phyloP scores from a whole-genome alignment of 768 basidiomycete species.

The Solioccasus polychromus region DNA sequence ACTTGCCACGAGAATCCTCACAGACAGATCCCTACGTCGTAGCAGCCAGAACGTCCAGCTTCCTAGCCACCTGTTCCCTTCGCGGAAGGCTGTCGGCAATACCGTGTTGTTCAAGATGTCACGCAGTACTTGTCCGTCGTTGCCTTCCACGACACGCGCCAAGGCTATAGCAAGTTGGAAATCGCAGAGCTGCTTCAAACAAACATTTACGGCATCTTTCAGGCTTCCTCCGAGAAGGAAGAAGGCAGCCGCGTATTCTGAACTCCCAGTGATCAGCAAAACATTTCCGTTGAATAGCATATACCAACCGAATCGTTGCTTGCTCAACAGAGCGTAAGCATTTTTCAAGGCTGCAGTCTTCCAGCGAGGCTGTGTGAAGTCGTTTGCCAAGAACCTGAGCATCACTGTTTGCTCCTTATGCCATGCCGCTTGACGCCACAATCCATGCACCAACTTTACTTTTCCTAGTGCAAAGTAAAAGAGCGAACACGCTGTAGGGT shows the following conservation, averaged over 20 bases:
- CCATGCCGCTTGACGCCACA: constrained; percentile 95
- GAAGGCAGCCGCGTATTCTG: constrained; percentile 98
- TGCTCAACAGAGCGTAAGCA: constrained; percentile 87
- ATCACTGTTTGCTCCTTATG: constrained; percentile 86
- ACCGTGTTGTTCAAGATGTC: constrained; percentile 72
- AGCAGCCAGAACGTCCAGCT: constrained; percentile 98
- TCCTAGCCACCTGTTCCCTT: constrained; percentile 90
- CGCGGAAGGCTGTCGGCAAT: constrained; percentile 77
- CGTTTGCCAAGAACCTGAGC: constrained; percentile 90
- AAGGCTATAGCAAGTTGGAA: constrained; percentile 88
- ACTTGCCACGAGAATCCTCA: constrained; percentile 84
- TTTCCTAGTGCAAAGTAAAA: constrained; percentile 96
- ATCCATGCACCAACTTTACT: constrained; percentile 84
- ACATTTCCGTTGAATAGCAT: not conserved
- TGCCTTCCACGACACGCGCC: constrained; percentile 80
- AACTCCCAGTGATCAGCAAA: constrained; percentile 3
- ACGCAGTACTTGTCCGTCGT: constrained; percentile 73
- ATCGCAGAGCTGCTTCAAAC: constrained; percentile 82
- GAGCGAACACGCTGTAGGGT: constrained; percentile 86
- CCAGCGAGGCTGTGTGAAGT: constrained; percentile 84
- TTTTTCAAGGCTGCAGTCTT: constrained; percentile 94
- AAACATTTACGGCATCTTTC: constrained; percentile 90
- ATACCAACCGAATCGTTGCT: constrained; percentile 83
- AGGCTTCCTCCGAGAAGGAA: constrained; percentile 88
- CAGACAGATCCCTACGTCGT: constrained; percentile 82